Base-by-base conservation (phyloP, 164 flowering plant species). In the Hamamelis virginiana region DNA sequence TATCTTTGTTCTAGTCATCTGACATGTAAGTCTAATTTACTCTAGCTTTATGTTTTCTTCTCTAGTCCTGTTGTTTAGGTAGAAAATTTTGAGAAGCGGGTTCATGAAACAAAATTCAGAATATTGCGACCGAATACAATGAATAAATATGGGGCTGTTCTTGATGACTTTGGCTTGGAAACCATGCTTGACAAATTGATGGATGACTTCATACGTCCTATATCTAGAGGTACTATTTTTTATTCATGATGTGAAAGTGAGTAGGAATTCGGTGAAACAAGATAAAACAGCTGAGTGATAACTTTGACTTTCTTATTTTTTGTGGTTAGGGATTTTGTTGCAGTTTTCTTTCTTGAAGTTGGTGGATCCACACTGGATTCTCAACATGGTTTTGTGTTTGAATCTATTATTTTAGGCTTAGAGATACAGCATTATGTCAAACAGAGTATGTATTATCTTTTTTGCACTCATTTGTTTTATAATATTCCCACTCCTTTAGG, bases 361-460 rank as follows among this genome's bases (percentile, higher is more conserved):
- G 97, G 98, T 64, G 99, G 98, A 70, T 73, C 89, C 9, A 79
- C 92, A 1, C 81, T 92, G 68, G 99, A 95, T 81, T 81, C 93
- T 58, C 99, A 95, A 83, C 98, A 95, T 87, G 99, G 98, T 62
- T 95, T 95, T 80, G 89, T 95, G 73, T 97, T 95, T 78, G 96
- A 92, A 72, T 95, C n/a, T n/a, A n/a, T n/a, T n/a, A n/a, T n/a
- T n/a, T n/a, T n/a, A n/a, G n/a, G n/a, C n/a, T n/a, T n/a, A n/a
- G n/a, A n/a, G n/a, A n/a, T n/a, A n/a, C n/a, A n/a, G n/a, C n/a
- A n/a, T n/a, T n/a, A n/a, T n/a, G n/a, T n/a, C n/a, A n/a, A n/a
- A n/a, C n/a, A n/a, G n/a, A n/a, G n/a, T n/a, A n/a, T n/a, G n/a
- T n/a, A n/a, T n/a, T n/a, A n/a, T n/a, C n/a, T n/a, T n/a, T n/a